Conservation (phyloP, 2,329 filamentous ascomycete species). For the Amauroascus niger region DNA sequence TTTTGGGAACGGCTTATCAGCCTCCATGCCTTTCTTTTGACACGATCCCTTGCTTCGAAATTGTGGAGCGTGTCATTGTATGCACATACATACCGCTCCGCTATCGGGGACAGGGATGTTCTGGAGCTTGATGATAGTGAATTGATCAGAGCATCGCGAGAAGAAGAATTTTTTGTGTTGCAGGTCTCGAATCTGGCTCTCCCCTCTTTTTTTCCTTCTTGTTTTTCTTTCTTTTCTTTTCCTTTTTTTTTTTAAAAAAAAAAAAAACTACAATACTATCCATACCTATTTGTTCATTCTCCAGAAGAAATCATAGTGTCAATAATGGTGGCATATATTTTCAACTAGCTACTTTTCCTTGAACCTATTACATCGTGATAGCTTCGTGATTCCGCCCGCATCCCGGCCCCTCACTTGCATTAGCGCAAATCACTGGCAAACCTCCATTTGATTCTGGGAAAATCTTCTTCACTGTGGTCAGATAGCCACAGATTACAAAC, state of each 20-base stretch:
- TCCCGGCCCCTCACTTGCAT: slow-evolving; percentile 8
- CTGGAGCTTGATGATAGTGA: background rate
- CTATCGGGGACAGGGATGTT: slow-evolving; percentile 7
- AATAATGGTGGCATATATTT: background rate
- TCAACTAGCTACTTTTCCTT: background rate
- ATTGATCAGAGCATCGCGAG: background rate
- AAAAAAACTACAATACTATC: no score
- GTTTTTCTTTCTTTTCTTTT: background rate
- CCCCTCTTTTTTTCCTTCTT: background rate
- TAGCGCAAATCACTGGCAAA: slow-evolving; percentile 4
- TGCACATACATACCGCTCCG: slow-evolving; percentile 4
- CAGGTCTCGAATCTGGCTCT: background rate
- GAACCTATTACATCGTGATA: slow-evolving; percentile 1
- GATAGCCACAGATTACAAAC: background rate
- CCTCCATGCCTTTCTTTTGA: background rate
- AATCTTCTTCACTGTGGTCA: background rate
- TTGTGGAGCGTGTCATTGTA: slow-evolving; percentile 1
- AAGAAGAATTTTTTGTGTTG: background rate
- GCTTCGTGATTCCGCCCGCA: slow-evolving; percentile 5
- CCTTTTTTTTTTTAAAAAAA: no score
- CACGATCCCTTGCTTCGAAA: background rate
- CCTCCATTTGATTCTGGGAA: background rate
- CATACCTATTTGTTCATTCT: background rate
- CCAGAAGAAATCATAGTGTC: background rate
- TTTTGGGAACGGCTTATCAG: background rate